phyloP scores from a whole-genome alignment of 1,139 yeast species.

The Yamadazyma pseudoaaseri region DNA sequence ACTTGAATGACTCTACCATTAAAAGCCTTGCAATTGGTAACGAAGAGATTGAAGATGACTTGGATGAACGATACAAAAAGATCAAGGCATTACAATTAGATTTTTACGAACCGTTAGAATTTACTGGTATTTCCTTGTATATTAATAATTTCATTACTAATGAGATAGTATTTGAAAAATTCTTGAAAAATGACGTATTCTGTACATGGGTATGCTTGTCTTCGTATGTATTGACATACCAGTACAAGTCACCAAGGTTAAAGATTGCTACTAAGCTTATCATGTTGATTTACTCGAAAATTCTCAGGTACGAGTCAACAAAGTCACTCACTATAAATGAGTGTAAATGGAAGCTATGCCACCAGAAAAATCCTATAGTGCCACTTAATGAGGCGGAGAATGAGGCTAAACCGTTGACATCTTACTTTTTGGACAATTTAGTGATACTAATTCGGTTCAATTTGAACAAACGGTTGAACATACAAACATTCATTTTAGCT shows the following conservation, averaged over 20 bases:
- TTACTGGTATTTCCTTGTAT: slow-evolving; percentile 25
- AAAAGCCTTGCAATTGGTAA: slow-evolving; percentile 1
- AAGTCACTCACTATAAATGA: slow-evolving; percentile 31
- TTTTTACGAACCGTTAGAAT: slow-evolving; percentile 18
- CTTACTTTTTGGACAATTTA: slow-evolving; percentile 38
- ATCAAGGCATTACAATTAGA: slow-evolving; percentile 7
- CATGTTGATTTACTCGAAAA: slow-evolving; percentile 20
- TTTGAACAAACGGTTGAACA: slow-evolving; percentile 33
- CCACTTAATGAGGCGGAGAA: slow-evolving; percentile 24
- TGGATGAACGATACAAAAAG: slow-evolving; percentile 7
- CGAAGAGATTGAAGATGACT: slow-evolving; percentile 7
- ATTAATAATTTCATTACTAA: slow-evolving; percentile 10
- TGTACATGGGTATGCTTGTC: slow-evolving; percentile 38
- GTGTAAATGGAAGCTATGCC: slow-evolving; percentile 42
- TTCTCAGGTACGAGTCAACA: slow-evolving; percentile 15
- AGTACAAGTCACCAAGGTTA: slow-evolving; percentile 25
- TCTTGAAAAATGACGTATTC: slow-evolving; percentile 16
- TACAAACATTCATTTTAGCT: slow-evolving; percentile 23
- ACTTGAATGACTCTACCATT: slow-evolving; percentile 12
- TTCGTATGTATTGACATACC: slow-evolving; percentile 39
- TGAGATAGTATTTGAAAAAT: slow-evolving; percentile 6
- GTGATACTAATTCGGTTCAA: slow-evolving; percentile 40
- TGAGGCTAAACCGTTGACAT: slow-evolving; percentile 29
- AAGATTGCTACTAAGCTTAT: slow-evolving; percentile 24
- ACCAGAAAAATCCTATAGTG: slow-evolving; percentile 36